Evolutionary conservation across 306 rosid genomes (phyloP).

Genomic region (Vigna angularis): DNA sequence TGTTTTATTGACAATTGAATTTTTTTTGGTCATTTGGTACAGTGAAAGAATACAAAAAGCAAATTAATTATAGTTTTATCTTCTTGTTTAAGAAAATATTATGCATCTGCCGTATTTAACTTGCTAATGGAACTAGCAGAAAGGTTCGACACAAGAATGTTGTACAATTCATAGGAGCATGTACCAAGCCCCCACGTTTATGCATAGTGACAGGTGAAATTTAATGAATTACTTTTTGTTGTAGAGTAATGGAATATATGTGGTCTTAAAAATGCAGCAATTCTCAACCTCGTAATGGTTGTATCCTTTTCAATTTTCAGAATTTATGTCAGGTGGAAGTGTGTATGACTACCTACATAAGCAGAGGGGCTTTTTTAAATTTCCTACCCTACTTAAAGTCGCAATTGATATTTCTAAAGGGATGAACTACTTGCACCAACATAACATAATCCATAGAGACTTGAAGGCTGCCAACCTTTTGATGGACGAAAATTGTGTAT

Average conservation of each 20-base stretch:
- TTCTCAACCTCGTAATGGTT: constrained; percentile 12
- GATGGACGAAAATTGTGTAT: constrained; percentile 97
- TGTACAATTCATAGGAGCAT: constrained; percentile 99
- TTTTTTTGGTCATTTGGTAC: constrained; percentile 1
- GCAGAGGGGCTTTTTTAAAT: constrained; percentile 85
- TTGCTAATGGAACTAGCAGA: constrained; percentile 62
- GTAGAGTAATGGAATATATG: constrained; percentile 19
- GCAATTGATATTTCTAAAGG: constrained; percentile 93
- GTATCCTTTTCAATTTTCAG: constrained; percentile 57
- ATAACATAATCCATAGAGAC: constrained; percentile 95
- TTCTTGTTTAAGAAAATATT: neutral
- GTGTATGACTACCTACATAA: constrained; percentile 97
- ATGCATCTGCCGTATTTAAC: constrained; percentile 27
- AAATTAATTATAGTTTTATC: constrained; percentile 20
- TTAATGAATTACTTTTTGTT: constrained; percentile 24
- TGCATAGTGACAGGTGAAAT: constrained; percentile 92
- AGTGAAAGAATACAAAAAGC: neutral
- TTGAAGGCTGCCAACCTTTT: constrained; percentile 94
- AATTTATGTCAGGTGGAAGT: constrained; percentile 97
- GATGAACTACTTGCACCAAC: constrained; percentile 97
- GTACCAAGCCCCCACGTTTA: constrained; percentile 86
- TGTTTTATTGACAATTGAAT: neutral
- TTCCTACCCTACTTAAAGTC: constrained; percentile 86
- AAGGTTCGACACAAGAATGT: constrained; percentile 99
- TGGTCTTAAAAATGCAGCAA: constrained; percentile 28